A percentile compares a stretch with the other conserved stretches of the same genome.
phyloP scores from a whole-genome alignment of 2,329 filamentous ascomycete species.

The Tolypocladium inflatum region DNA sequence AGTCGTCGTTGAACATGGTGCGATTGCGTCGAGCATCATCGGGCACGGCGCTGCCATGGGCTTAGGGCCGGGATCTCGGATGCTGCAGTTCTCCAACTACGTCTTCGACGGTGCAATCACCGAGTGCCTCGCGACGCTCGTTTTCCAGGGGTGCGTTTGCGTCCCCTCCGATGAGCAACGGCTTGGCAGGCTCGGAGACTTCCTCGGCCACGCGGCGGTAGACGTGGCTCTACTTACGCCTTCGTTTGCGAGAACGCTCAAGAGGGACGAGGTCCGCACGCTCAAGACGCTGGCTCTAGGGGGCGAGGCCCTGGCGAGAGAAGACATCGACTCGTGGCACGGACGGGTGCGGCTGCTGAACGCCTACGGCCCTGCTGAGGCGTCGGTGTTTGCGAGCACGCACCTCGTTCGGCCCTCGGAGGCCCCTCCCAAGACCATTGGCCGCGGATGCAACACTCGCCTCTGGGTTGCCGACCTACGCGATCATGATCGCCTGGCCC shows the following conservation, averaged over 20 bases:
- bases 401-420: not conserved
- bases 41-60: conserved; percentile 36
- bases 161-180: not conserved
- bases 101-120: conserved; percentile 38
- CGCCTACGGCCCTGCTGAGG: not conserved
- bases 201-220: not conserved
- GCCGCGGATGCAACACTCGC: not conserved
- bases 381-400: not conserved
- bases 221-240: not conserved
- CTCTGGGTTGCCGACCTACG: too few relatives aligned
- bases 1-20: conserved; percentile 30
- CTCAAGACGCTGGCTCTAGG: not conserved
- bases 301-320: not conserved
- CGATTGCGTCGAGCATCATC: conserved; percentile 40
- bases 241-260: not conserved
- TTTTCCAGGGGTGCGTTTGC: conserved; percentile 11
- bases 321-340: not conserved
- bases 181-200: not conserved
- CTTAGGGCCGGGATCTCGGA: conserved; percentile 37
- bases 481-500: not conserved
- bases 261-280: not conserved
- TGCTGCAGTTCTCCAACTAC: conserved; percentile 40
- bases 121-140: conserved; percentile 10
- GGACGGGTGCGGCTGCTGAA: not conserved
- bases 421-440: not conserved